Base-by-base conservation (phyloP, 441 rosid genomes). In the Biscutella auriculata region DNA sequence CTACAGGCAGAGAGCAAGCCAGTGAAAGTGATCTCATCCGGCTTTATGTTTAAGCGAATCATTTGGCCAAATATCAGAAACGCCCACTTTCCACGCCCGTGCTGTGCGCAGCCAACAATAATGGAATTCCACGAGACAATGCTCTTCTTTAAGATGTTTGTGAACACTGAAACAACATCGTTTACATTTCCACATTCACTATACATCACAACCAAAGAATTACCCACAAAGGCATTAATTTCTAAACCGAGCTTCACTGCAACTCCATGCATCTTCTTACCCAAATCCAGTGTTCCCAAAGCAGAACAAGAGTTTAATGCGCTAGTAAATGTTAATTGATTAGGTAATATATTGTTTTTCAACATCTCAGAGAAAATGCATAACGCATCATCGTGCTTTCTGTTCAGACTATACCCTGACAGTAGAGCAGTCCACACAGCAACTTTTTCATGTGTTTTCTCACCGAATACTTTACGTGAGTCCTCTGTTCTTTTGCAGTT, bases 91-190 rank as follows among this genome's bases (percentile, higher is more conserved):
- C 84, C 89, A 62, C 6, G 73, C 11, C 97, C 97, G 56, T 88
- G 92, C 48, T 80, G 86, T 9, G 92, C 81, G 39, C 82, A 76
- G 53, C 89, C 84, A 65, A 76, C 76, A 55, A 88, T 82, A 12
- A 84, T 68, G 9, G 95, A 76, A 61, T 84, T 86, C 92, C 95
- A 88, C 0, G 95, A 83, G 17, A 85, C 90, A 17, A 54, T 64
- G 57, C 81, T 82, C 70, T 77, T 85, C 48, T 55, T 55, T 8
- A 29, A 25, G 48, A 82, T 76, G 15, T 34, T 63, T 62, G 26
- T 73, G 62, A 88, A 88, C 60, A 66, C 77, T 49, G 57, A 56
- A 13, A 77, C 25, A 9, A 86, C 82, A 66, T 79, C 78, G 11
- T 63, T 60, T 14, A 73, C 29, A 26, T 65, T 73, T 32, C 95